phyloP scores from a whole-genome alignment of 1,284 basidiomycete genomes.

The Rugosomyces carneus region DNA sequence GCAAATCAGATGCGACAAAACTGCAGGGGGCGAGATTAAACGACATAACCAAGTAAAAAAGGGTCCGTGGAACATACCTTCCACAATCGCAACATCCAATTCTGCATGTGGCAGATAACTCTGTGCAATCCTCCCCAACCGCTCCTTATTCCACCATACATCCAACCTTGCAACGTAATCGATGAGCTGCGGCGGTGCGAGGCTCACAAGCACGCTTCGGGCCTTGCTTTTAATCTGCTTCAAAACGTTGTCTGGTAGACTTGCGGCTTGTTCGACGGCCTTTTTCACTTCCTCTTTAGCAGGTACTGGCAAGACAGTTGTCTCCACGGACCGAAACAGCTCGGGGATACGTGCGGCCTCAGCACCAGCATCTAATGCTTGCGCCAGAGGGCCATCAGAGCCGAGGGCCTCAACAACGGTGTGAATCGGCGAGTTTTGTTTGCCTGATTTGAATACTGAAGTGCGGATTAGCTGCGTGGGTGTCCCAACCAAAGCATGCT shows the following conservation, averaged over 20 bases:
- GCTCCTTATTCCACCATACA: slow-evolving; percentile 54
- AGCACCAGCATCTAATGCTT: slow-evolving; percentile 41
- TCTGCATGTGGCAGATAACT: slow-evolving; percentile 50
- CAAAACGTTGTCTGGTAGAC: slow-evolving; percentile 13
- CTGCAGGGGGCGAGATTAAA: slow-evolving; percentile 33
- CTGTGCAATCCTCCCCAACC: slow-evolving; percentile 47
- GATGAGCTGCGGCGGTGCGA: slow-evolving; percentile 28
- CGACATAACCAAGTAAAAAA: not conserved
- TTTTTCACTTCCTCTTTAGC: slow-evolving; percentile 25
- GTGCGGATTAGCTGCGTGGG: slow-evolving; percentile 41
- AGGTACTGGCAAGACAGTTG: slow-evolving; percentile 21
- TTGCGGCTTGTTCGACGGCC: slow-evolving; percentile 18
- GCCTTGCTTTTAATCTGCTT: slow-evolving; percentile 8
- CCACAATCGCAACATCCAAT: slow-evolving; percentile 50
- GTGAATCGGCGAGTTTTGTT: slow-evolving; percentile 39
- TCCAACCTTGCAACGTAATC: slow-evolving; percentile 20
- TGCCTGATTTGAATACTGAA: slow-evolving; percentile 37
- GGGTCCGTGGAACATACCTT: slow-evolving; percentile 37
- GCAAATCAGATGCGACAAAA: slow-evolving; percentile 61
- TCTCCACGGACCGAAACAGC: slow-evolving; percentile 47
- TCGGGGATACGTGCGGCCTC: slow-evolving; percentile 49
- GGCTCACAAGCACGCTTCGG: slow-evolving; percentile 14
- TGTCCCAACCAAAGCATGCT: slow-evolving; percentile 17
- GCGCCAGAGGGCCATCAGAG: slow-evolving; percentile 49
- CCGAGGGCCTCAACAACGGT: slow-evolving; percentile 49